phyloP scores from a whole-genome alignment of 352 stramenopile genomes.

The Phytopythium kandeliae region DNA sequence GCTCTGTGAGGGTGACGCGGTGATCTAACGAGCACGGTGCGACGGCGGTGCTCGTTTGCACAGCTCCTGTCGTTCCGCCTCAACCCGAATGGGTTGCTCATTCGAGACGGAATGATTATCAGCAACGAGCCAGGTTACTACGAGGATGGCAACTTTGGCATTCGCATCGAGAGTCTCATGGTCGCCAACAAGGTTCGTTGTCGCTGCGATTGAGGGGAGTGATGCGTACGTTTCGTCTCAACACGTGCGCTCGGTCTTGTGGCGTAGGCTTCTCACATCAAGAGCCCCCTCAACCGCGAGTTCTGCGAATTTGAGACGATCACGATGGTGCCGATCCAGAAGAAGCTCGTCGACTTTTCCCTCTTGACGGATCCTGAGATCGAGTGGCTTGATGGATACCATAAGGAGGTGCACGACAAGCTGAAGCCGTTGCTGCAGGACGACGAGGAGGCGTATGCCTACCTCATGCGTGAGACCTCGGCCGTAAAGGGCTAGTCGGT shows the following conservation, averaged over 20 bases:
- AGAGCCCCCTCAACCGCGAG: conserved; percentile 65
- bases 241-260: too few species aligned
- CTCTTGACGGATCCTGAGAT: conserved; percentile 91
- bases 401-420: conserved; percentile 90
- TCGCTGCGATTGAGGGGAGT: neutral
- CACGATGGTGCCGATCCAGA: conserved; percentile 98
- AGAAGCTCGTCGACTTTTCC: conserved; percentile 93
- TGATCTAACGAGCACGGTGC: neutral
- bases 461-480: conserved; percentile 74
- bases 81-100: conserved; percentile 74
- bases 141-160: conserved; percentile 96
- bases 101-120: conserved; percentile 95
- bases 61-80: conserved; percentile 82
- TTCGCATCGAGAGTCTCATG: conserved; percentile 99
- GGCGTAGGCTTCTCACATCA: conserved; percentile 43
- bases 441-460: conserved; percentile 56
- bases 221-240: neutral
- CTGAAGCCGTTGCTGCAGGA: conserved; percentile 85
- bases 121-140: conserved; percentile 99
- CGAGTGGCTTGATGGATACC: conserved; percentile 95
- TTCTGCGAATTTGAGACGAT: conserved; percentile 97
- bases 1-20: neutral
- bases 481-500: conserved; percentile 19
- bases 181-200: conserved; percentile 87
- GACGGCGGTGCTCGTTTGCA: neutral